Conservation (phyloP, 306 rosid species). For the Cotoneaster glaucophyllus region DNA sequence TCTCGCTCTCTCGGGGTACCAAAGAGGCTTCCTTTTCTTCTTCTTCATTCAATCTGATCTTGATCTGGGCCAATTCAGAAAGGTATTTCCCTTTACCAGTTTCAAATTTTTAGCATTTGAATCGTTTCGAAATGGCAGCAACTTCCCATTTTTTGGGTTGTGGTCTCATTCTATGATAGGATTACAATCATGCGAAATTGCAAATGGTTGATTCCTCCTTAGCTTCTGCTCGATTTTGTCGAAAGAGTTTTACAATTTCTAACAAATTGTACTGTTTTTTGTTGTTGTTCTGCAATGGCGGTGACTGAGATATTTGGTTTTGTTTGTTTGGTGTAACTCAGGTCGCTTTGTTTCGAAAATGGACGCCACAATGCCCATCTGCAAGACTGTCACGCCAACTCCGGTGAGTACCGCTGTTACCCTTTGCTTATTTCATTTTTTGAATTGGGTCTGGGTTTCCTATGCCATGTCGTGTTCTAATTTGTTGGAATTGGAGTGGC, state of each 20-base stretch:
- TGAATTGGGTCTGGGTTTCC: not conserved
- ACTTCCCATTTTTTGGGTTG: not conserved
- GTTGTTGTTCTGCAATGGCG: not conserved
- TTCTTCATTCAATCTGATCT: not conserved
- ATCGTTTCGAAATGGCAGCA: not conserved
- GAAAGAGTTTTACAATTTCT: not conserved
- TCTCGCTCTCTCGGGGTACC: not conserved
- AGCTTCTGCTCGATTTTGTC: not conserved
- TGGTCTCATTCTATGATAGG: not conserved
- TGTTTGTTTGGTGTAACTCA: not conserved
- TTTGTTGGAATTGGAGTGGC: not conserved
- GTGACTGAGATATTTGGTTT: not conserved
- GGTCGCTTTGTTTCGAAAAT: constrained; percentile 21
- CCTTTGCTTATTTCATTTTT: not conserved
- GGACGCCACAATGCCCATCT: constrained; percentile 64
- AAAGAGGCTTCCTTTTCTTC: not conserved
- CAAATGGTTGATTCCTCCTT: not conserved
- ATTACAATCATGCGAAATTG: not conserved
- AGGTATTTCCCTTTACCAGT: not conserved
- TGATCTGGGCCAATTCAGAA: not conserved
- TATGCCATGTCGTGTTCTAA: not conserved
- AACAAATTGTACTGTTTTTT: not conserved
- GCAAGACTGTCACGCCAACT: constrained; percentile 54
- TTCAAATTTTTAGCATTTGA: not conserved
- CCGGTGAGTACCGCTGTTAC: constrained; percentile 29